Conservation (phyloP, 163 green algal genomes). For the Scenedesmus sp. region DNA sequence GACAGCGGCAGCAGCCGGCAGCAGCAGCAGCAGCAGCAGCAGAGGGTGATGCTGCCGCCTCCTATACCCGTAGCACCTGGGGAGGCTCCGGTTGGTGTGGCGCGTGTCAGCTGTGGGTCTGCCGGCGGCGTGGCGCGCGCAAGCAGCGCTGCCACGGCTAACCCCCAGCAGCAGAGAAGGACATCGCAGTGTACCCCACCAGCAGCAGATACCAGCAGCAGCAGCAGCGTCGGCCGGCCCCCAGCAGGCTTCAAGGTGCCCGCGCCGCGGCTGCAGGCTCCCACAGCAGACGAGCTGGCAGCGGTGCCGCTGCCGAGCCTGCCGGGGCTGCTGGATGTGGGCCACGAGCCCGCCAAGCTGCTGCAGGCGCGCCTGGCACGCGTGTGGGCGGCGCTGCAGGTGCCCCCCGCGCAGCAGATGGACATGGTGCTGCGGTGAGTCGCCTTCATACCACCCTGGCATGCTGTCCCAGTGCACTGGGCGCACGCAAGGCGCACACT, state of each 20-base stretch:
- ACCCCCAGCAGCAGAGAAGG: neutral
- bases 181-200: neutral
- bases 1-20: neutral
- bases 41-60: neutral
- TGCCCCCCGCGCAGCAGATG: constrained; percentile 5
- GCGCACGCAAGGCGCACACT: too few relatives aligned
- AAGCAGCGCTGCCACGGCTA: neutral
- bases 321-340: constrained; percentile 24
- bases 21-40: neutral
- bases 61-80: neutral
- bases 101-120: neutral
- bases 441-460: too few relatives aligned
- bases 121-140: too few relatives aligned
- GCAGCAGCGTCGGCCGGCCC: neutral
- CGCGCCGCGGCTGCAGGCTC: constrained; percentile 12
- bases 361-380: constrained; percentile 43
- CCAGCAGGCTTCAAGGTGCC: neutral
- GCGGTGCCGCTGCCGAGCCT: constrained; percentile 39
- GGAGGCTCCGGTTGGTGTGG: neutral
- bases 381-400: constrained; percentile 37
- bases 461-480: too few relatives aligned
- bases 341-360: constrained; percentile 25
- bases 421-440: constrained; percentile 46
- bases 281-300: constrained; percentile 24
- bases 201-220: neutral